Conservation (phyloP, 2,329 filamentous ascomycete species). For the Helminthosporium solani region DNA sequence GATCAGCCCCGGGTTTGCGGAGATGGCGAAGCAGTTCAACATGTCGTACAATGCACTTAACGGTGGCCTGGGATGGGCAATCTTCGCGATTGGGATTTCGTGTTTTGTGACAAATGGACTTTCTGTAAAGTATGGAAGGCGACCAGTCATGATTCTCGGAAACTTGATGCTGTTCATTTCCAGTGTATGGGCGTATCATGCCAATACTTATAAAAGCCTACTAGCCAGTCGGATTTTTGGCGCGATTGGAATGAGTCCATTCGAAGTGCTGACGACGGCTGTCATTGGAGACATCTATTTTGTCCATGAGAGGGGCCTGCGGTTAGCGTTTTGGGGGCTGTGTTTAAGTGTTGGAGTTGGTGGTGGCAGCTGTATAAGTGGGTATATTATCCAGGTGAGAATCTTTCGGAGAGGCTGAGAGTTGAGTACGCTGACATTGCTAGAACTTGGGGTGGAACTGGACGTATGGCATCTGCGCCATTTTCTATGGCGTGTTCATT, state of each 20-base stretch:
- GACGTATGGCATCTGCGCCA: constrained; percentile 49
- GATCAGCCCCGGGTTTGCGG: constrained; percentile 20
- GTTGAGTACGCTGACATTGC: background rate
- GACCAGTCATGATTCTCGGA: constrained; percentile 22
- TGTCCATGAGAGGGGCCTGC: constrained; percentile 77
- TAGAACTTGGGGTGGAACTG: constrained; percentile 69
- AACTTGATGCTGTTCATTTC: constrained; percentile 20
- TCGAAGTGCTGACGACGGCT: constrained; percentile 46
- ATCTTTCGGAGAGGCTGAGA: constrained; percentile 54
- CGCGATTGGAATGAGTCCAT: constrained; percentile 25
- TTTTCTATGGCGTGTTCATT: constrained; percentile 79
- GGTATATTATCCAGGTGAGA: constrained; percentile 49
- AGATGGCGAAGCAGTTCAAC: constrained; percentile 21
- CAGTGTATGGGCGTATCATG: constrained; percentile 22
- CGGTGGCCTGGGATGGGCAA: constrained; percentile 20
- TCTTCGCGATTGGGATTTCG: constrained; percentile 23
- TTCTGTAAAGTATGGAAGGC: constrained; percentile 18
- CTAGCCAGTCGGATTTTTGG: constrained; percentile 22
- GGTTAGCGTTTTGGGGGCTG: constrained; percentile 65
- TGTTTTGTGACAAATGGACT: constrained; percentile 23
- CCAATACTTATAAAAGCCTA: constrained; percentile 16
- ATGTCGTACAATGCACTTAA: constrained; percentile 22
- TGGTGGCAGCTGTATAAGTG: constrained; percentile 19
- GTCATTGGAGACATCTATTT: constrained; percentile 86
- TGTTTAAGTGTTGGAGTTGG: constrained; percentile 20